Conservation (phyloP, 2,329 filamentous ascomycete species). For the Cladosporium sp. region DNA sequence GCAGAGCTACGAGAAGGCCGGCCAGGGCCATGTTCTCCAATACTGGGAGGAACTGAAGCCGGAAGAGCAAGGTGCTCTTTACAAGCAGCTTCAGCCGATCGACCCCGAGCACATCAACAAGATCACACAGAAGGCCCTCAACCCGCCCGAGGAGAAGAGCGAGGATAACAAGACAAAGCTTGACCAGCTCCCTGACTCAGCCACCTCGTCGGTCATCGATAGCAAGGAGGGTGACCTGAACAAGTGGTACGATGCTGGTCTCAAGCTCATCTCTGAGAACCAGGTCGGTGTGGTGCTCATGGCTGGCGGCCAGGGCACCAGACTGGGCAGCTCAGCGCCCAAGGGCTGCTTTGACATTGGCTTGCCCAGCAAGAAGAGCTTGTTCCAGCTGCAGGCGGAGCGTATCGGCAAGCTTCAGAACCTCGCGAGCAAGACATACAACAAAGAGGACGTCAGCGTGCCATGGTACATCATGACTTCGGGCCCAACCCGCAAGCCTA, state of each 20-base stretch:
- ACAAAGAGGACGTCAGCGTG: conserved; percentile 63
- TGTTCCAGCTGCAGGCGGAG: conserved; percentile 98
- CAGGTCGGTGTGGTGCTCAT: conserved; percentile 86
- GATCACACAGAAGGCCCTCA: conserved; percentile 77
- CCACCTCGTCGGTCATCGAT: conserved; percentile 88
- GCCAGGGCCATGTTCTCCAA: conserved; percentile 75
- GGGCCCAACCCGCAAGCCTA: conserved; percentile 85
- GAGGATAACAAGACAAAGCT: conserved; percentile 58
- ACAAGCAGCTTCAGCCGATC: conserved; percentile 77
- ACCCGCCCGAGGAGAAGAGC: conserved; percentile 65
- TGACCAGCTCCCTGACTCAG: conserved; percentile 83
- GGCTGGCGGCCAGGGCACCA: conserved; percentile 94
- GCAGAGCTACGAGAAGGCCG: conserved; percentile 70
- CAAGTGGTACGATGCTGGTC: conserved; percentile 75
- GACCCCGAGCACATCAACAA: conserved; percentile 85
- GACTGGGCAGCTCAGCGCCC: conserved; percentile 88
- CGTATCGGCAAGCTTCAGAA: conserved; percentile 83
- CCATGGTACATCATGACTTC: conserved; percentile 99
- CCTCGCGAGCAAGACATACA: conserved; percentile 71
- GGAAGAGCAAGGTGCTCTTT: conserved; percentile 74
- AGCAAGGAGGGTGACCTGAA: conserved; percentile 75
- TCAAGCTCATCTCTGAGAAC: conserved; percentile 66
- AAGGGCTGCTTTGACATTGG: conserved; percentile 99
- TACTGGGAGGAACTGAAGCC: conserved; percentile 80
- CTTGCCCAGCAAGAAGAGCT: conserved; percentile 84